Evolutionary conservation across 352 stramenopile species (phyloP).

Genomic region (Phytopythium sindhum): DNA sequence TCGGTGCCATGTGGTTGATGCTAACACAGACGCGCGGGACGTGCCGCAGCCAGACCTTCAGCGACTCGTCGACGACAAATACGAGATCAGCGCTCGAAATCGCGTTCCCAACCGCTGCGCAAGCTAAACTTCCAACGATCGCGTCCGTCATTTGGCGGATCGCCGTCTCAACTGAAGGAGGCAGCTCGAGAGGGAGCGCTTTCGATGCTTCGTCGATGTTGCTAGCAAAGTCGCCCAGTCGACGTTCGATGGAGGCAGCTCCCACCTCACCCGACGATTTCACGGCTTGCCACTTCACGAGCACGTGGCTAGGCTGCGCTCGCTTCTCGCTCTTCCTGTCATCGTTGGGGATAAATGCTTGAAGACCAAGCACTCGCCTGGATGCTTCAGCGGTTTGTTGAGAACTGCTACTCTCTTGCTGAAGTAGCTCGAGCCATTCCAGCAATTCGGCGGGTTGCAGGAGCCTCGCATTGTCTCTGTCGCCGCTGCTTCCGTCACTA

Average conservation of each 20-base stretch:
- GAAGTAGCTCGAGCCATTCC: conserved; percentile 16
- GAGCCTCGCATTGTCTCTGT: background rate
- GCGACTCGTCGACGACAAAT: conserved; percentile 2
- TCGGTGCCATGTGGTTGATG: background rate
- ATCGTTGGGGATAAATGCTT: conserved; percentile 16
- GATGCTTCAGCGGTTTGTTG: too few relatives aligned
- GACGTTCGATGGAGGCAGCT: background rate
- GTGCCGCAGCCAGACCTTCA: conserved; percentile 4
- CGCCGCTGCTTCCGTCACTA: background rate
- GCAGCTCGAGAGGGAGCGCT: conserved; percentile 2
- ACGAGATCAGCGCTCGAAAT: conserved; percentile 3
- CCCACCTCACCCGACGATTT: background rate
- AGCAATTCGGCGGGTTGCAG: conserved; percentile 15
- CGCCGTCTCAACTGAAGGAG: background rate
- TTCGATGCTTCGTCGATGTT: background rate
- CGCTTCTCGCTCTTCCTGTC: background rate
- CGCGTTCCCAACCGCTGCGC: background rate
- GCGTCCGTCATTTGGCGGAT: conserved; percentile 4
- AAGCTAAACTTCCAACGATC: background rate
- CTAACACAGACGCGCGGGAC: background rate
- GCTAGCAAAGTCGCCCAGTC: background rate
- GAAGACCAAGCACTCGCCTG: conserved; percentile 12
- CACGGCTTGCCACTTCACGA: background rate
- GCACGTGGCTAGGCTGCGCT: background rate
- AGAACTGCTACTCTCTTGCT: too few relatives aligned